Percentiles rank a stretch among this genome's conserved stretches.
phyloP scores from a whole-genome alignment of 1,284 basidiomycete genomes.

The Sanghuangporus weigelae region DNA sequence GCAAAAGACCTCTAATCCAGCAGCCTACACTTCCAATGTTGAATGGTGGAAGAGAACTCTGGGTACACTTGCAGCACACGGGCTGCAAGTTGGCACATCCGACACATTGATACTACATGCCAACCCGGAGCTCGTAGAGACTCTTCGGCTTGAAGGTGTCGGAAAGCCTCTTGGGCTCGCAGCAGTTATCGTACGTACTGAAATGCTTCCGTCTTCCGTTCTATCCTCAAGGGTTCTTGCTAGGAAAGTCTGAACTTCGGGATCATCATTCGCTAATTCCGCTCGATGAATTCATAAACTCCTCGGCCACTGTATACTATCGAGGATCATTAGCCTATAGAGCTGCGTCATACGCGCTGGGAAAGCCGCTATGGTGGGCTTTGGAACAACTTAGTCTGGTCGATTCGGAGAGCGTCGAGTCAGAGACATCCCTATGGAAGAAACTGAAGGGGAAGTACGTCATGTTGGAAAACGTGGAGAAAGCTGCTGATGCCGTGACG shows the following conservation, averaged over 20 bases:
- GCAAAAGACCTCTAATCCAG: slow-evolving; percentile 80
- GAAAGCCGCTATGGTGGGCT: slow-evolving; percentile 82
- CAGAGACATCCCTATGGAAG: slow-evolving; percentile 63
- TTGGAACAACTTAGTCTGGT: slow-evolving; percentile 74
- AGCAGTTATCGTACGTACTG: slow-evolving; percentile 70
- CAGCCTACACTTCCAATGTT: slow-evolving; percentile 75
- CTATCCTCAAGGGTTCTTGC: slow-evolving; percentile 25
- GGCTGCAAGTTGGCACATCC: slow-evolving; percentile 43
- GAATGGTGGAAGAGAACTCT: slow-evolving; percentile 84
- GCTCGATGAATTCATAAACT: slow-evolving; percentile 51
- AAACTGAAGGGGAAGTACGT: slow-evolving; percentile 71
- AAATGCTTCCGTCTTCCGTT: not conserved
- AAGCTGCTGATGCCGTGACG: slow-evolving; percentile 57
- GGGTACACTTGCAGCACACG: slow-evolving; percentile 53
- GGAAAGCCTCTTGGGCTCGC: slow-evolving; percentile 81
- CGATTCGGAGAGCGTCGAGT: slow-evolving; percentile 45
- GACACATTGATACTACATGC: slow-evolving; percentile 65
- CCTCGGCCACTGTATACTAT: slow-evolving; percentile 61
- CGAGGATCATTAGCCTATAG: slow-evolving; percentile 63
- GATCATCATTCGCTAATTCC: slow-evolving; percentile 43
- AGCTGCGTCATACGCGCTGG: slow-evolving; percentile 67
- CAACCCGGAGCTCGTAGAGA: slow-evolving; percentile 52
- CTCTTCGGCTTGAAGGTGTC: slow-evolving; percentile 58
- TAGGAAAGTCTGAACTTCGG: slow-evolving; percentile 62
- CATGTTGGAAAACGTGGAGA: slow-evolving; percentile 57